Conservation (phyloP, 306 rosid genomes). For the Vicia villosa region DNA sequence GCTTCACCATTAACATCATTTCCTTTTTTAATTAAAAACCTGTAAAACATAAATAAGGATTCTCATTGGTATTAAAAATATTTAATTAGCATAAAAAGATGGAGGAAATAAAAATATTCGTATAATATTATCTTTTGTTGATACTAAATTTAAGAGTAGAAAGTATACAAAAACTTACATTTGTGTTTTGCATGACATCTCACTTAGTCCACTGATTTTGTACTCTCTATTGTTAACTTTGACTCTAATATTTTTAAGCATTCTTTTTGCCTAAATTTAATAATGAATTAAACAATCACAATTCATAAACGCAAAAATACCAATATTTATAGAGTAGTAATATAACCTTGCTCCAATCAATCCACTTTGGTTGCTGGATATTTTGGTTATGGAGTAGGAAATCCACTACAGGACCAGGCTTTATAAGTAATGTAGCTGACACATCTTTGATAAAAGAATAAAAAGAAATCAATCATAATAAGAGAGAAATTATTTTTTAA, state of each 20-base stretch:
- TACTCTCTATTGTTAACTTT: constrained; percentile 43
- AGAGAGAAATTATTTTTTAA: not conserved
- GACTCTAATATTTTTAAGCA: constrained; percentile 48
- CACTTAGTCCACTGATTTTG: constrained; percentile 63
- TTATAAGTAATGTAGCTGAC: constrained; percentile 50
- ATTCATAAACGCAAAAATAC: not conserved
- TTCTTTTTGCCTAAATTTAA: constrained; percentile 45
- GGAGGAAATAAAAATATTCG: not conserved
- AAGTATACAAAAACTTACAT: constrained; percentile 24
- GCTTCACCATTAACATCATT: constrained; percentile 39
- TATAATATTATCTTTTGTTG: no score
- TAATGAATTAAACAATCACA: not conserved
- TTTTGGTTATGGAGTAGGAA: constrained; percentile 49
- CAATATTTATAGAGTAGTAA: not conserved
- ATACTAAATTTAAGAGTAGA: not conserved
- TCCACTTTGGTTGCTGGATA: constrained; percentile 13
- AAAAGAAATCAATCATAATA: not conserved
- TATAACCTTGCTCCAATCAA: constrained; percentile 57
- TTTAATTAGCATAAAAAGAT: not conserved
- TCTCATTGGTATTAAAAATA: not conserved
- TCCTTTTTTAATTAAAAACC: constrained; percentile 34
- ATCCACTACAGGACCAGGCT: constrained; percentile 53
- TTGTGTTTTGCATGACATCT: constrained; percentile 45
- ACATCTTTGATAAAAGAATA: constrained; percentile 42
- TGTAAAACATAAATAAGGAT: not conserved